Evolutionary conservation across 768 basidiomycete species (phyloP).

Genomic region (Fomitopsis pulvina): DNA sequence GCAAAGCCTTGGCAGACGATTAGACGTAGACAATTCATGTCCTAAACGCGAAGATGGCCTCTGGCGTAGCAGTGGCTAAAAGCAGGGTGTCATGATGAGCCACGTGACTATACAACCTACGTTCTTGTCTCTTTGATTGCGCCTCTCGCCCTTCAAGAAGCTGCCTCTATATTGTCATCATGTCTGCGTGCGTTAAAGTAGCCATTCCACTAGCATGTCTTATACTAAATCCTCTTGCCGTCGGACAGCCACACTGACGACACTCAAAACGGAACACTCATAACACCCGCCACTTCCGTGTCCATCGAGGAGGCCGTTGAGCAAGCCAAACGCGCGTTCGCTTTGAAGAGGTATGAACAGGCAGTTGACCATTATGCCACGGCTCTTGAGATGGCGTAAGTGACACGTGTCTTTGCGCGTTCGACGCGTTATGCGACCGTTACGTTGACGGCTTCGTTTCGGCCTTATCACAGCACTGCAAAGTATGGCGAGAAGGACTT

Average conservation of each 20-base stretch:
- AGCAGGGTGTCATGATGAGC: no score
- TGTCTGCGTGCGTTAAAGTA: background rate
- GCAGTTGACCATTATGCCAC: slow-evolving; percentile 80
- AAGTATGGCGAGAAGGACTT: slow-evolving; percentile 75
- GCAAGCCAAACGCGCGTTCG: slow-evolving; percentile 83
- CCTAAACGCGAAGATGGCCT: no score
- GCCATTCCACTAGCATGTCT: no score
- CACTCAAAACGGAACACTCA: background rate
- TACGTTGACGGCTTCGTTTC: background rate
- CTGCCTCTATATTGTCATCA: background rate
- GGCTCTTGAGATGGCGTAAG: slow-evolving; percentile 79
- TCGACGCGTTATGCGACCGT: background rate
- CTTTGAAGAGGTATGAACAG: slow-evolving; percentile 79
- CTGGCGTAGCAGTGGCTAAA: no score
- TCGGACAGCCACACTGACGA: no score
- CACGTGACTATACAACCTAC: background rate
- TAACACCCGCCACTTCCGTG: background rate
- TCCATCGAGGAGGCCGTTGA: slow-evolving; percentile 56
- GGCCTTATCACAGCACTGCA: slow-evolving; percentile 45
- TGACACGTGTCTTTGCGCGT: slow-evolving; percentile 26
- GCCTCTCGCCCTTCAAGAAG: no score
- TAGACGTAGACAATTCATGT: no score
- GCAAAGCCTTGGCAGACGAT: no score
- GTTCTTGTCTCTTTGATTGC: background rate
- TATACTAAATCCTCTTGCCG: no score